Evolutionary conservation across 1,284 basidiomycete species (phyloP).

Genomic region (Coniferiporia sulphurascens): DNA sequence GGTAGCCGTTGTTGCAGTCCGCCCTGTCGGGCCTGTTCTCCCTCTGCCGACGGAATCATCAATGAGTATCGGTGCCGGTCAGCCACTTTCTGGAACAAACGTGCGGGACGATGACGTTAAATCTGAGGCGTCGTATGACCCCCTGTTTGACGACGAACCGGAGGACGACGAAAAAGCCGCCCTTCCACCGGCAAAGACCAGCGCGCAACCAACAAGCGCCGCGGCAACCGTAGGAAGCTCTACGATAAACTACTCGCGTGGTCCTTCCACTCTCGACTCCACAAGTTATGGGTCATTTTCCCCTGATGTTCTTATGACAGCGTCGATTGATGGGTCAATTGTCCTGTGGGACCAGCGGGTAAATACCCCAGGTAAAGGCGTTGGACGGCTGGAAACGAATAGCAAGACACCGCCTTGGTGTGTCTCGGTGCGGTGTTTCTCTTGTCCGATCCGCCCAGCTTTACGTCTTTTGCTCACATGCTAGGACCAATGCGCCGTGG

Average conservation of each 20-base stretch:
- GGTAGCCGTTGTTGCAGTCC: constrained; percentile 76
- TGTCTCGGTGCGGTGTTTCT: constrained; percentile 55
- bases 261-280: constrained; percentile 65
- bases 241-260: constrained; percentile 50
- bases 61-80: constrained; percentile 15
- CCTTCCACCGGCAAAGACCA: constrained; percentile 2
- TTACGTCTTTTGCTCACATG: background rate
- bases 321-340: constrained; percentile 89
- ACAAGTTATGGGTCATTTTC: constrained; percentile 64
- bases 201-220: background rate
- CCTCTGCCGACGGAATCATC: constrained; percentile 25
- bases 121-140: constrained; percentile 75
- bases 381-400: constrained; percentile 81
- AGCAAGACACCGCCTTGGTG: constrained; percentile 96
- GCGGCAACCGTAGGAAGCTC: constrained; percentile 13
- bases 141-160: constrained; percentile 74
- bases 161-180: constrained; percentile 37
- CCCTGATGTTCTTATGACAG: constrained; percentile 82
- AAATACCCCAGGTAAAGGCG: constrained; percentile 56
- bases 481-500: constrained; percentile 4
- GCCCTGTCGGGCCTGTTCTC: constrained; percentile 52
- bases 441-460: too few relatives aligned
- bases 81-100: constrained; percentile 6
- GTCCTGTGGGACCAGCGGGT: constrained; percentile 87
- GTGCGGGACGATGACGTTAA: constrained; percentile 52